Percentiles rank a stretch among this genome's conserved stretches.
Conservation (phyloP, 352 stramenopile genomes). For the Pythium guiyangense region DNA sequence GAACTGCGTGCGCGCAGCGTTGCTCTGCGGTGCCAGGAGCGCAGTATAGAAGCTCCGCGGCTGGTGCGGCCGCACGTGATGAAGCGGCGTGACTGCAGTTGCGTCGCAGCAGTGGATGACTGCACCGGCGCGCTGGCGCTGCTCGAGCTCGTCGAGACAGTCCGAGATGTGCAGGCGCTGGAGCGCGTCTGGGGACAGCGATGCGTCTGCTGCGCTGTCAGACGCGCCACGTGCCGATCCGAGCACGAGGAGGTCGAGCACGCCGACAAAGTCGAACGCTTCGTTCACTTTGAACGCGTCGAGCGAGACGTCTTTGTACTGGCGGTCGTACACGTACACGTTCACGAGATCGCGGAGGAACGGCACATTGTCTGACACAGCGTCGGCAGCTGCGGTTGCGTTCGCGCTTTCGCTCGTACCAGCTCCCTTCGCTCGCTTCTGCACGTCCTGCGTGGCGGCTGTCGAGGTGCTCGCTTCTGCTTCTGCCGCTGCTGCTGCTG, state of each 20-base stretch:
- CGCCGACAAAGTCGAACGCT: constrained; percentile 75
- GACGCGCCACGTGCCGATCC: constrained; percentile 13
- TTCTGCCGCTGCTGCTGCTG: background rate
- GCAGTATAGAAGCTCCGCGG: constrained; percentile 22
- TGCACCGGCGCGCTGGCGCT: constrained; percentile 36
- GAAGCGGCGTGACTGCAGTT: constrained; percentile 25
- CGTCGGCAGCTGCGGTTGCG: background rate
- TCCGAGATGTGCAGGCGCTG: constrained; percentile 63
- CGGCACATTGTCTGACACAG: background rate
- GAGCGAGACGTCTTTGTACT: constrained; percentile 40
- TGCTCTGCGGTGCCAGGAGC: constrained; percentile 23
- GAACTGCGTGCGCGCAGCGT: constrained; percentile 26
- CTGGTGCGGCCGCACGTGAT: constrained; percentile 50
- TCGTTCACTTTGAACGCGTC: constrained; percentile 81
- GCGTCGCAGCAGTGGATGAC: constrained; percentile 69
- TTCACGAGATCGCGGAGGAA: constrained; percentile 34
- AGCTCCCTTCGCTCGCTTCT: background rate
- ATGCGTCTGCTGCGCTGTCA: constrained; percentile 12
- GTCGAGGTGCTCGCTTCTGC: background rate
- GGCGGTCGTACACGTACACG: constrained; percentile 71
- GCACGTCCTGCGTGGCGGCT: background rate
- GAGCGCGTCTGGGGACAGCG: constrained; percentile 26
- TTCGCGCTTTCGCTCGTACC: constrained; percentile 11
- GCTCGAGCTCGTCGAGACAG: constrained; percentile 52
- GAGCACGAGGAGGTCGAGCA: constrained; percentile 61